phyloP scores from a whole-genome alignment of 2,329 filamentous ascomycete species.

The Cytospora leucostoma region DNA sequence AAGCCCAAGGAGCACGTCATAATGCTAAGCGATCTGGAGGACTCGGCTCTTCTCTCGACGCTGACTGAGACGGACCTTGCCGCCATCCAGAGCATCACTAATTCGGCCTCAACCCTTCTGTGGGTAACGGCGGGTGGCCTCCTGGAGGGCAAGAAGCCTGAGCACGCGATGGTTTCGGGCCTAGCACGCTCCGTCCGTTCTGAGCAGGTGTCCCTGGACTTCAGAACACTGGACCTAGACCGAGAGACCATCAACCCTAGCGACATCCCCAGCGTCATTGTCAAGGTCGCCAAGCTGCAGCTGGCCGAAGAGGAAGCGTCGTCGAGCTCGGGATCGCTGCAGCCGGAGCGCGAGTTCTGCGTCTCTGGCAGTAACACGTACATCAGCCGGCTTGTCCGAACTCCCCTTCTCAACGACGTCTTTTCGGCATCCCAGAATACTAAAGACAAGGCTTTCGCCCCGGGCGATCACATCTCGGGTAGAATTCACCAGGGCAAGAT shows the following conservation, averaged over 20 bases:
- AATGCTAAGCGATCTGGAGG: conserved; percentile 35
- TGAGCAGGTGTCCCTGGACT: conserved; percentile 34
- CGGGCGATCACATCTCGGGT: conserved; percentile 28
- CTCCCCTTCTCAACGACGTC: conserved; percentile 29
- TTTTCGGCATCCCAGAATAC: conserved; percentile 13
- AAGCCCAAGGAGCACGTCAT: conserved; percentile 32
- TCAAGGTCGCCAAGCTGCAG: background rate
- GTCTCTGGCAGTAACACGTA: conserved; percentile 31
- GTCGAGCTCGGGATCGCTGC: conserved; percentile 9
- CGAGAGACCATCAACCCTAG: background rate
- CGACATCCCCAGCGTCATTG: background rate
- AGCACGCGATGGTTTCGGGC: conserved; percentile 34
- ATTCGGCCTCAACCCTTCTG: conserved; percentile 31
- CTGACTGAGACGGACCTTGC: conserved; percentile 34
- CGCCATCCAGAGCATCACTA: conserved; percentile 32
- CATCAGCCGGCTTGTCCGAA: conserved; percentile 33
- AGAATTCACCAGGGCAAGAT: conserved; percentile 28
- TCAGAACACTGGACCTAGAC: conserved; percentile 33
- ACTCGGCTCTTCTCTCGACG: conserved; percentile 32
- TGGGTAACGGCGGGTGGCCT: conserved; percentile 36
- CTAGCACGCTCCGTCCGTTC: conserved; percentile 32
- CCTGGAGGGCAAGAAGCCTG: conserved; percentile 32
- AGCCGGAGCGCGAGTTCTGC: conserved; percentile 28
- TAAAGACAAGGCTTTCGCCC: background rate
- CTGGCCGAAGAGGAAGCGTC: conserved; percentile 6